Conservation (phyloP, 2,329 filamentous ascomycete species). For the Davidsoniella neocaledoniae region DNA sequence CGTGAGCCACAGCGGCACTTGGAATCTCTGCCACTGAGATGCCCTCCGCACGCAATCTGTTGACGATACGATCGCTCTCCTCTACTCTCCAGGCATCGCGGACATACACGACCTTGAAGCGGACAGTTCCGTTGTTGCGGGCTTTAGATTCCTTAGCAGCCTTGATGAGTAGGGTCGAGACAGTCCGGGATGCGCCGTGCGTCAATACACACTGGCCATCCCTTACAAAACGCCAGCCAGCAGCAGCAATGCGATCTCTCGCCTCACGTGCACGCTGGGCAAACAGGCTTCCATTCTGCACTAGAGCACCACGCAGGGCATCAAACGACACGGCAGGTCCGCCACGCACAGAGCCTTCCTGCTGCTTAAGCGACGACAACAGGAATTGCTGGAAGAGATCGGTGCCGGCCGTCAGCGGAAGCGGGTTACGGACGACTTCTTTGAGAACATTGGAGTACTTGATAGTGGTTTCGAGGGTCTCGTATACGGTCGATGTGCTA, state of each 20-base stretch:
- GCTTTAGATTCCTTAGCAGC: conserved; percentile 34
- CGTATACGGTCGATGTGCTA: conserved; percentile 72
- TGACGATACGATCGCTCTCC: conserved; percentile 57
- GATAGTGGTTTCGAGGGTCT: conserved; percentile 76
- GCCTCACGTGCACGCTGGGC: conserved; percentile 74
- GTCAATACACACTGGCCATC: conserved; percentile 75
- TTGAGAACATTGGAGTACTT: conserved; percentile 64
- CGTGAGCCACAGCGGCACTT: conserved; percentile 57
- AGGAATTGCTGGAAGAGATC: conserved; percentile 93
- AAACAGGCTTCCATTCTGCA: conserved; percentile 75
- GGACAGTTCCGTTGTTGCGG: conserved; percentile 35
- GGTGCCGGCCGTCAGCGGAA: conserved; percentile 82
- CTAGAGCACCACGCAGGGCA: conserved; percentile 62
- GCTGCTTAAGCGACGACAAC: conserved; percentile 52
- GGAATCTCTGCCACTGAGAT: conserved; percentile 55
- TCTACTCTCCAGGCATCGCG: conserved; percentile 35
- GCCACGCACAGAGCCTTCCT: conserved; percentile 20
- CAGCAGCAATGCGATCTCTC: conserved; percentile 63
- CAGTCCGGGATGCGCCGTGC: conserved; percentile 73
- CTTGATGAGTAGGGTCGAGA: conserved; percentile 56
- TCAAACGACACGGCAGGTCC: conserved; percentile 42
- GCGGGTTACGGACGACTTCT: conserved; percentile 65
- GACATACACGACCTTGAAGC: conserved; percentile 76
- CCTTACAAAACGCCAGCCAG: conserved; percentile 61
- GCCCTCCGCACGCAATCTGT: conserved; percentile 51